phyloP scores from a whole-genome alignment of 768 basidiomycete genomes.

The Coprinopsis strossmayeri region DNA sequence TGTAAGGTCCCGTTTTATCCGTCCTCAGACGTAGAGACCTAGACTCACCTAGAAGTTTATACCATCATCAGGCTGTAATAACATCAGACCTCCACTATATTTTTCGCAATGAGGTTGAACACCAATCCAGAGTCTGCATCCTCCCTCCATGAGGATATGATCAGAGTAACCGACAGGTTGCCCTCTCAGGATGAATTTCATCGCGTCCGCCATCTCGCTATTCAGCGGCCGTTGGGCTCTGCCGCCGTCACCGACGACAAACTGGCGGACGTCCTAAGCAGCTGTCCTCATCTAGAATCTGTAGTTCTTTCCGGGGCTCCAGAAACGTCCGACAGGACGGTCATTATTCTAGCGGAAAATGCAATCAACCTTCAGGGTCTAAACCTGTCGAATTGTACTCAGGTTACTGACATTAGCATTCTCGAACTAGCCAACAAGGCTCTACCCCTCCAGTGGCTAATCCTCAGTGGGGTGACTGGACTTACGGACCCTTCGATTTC shows the following conservation, averaged over 20 bases:
- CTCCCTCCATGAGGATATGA: conserved; percentile 50
- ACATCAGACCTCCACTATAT: not conserved
- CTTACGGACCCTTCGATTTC: conserved; percentile 57
- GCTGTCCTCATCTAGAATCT: conserved; percentile 62
- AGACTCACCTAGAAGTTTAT: conserved; percentile 21
- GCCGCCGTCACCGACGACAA: conserved; percentile 46
- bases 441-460: conserved; percentile 66
- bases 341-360: conserved; percentile 54
- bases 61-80: conserved; percentile 4
- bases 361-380: conserved; percentile 68
- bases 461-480: conserved; percentile 61
- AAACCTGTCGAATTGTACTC: conserved; percentile 68
- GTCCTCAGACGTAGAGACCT: conserved; percentile 14
- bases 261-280: conserved; percentile 47
- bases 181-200: conserved; percentile 54
- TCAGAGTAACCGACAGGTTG: conserved; percentile 52
- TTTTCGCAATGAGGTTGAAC: conserved; percentile 19
- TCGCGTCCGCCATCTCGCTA: conserved; percentile 52
- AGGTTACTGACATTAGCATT: conserved; percentile 74
- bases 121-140: conserved; percentile 23
- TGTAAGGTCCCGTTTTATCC: conserved; percentile 12
- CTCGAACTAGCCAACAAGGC: conserved; percentile 64
- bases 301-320: conserved; percentile 63
- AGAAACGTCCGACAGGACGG: conserved; percentile 61
- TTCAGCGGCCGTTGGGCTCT: conserved; percentile 34